Base-by-base conservation (phyloP, 2,329 filamentous ascomycete species). In the Blastomyces parvus region DNA sequence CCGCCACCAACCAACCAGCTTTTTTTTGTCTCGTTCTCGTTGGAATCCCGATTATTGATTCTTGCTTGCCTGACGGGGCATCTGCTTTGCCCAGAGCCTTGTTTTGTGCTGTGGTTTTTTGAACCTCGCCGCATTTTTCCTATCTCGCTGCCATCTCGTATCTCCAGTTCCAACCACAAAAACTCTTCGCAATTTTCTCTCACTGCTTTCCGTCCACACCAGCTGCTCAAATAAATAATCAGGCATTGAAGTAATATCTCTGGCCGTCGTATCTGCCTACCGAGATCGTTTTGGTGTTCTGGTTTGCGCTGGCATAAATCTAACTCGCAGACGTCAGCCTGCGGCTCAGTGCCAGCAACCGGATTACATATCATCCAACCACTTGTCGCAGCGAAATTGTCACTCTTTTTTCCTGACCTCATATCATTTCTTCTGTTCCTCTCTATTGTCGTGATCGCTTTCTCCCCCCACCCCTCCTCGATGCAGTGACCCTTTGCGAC, bases 401-500 rank as follows among this genome's bases (percentile, higher is more conserved):
- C 27, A 19, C 17, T 55, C 27, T 3, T 19, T 36, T 36, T 27
- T 55, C 33, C 33, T n/a, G 33, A 25, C 11, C 5, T 40, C 33
- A 57, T 57, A 36, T 13, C n/a, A 3, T 38, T 55, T 17, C 30
- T 40, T 22, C 30, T 13, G 19, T 59, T 30, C 38, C 3, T n/a
- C 22, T 44, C n/a, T 11, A 44, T 58, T 17, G 25, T 4, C 22
- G 22, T 25, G 25, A 25, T n/a, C 57, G 17, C 14, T 56, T 25
- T 22, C n/a, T 33, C 38, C 11, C 36, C 33, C 38, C 11, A n/a
- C 33, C 22, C 36, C 53, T 56, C 17, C 59, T 50, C 64, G 46
- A 62, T 66, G 59, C 60, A 36, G 60, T 63, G 64, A 65, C 61
- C 38, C 46, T 61, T 30, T 48, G 36, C 42, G n/a, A 59, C 60